A percentile compares a stretch with the other conserved stretches of the same genome.
These are phyloP conservation scores for Westerdykella sp. DNA, from an alignment of 2,329 filamentous ascomycete species.

Conservation along the genomic window DNA sequence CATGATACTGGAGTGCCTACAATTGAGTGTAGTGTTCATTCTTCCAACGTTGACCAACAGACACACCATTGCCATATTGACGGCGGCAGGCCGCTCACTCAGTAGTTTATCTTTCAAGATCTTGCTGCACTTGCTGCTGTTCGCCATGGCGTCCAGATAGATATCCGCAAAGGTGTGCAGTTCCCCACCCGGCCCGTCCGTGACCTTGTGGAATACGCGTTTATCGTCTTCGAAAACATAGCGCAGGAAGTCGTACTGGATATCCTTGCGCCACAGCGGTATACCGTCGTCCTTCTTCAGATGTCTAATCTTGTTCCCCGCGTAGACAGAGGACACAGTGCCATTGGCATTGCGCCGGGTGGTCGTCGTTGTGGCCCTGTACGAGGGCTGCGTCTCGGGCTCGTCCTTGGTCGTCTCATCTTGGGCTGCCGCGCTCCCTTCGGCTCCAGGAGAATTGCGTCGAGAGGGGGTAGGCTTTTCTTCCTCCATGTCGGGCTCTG, in stretches of 20 bases:
- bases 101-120: conserved; percentile 94
- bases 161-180: conserved; percentile 75
- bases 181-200: conserved; percentile 65
- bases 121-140: conserved; percentile 98
- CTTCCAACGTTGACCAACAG: conserved; percentile 92
- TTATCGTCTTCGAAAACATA: conserved; percentile 71
- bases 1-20: conserved; percentile 46
- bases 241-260: conserved; percentile 79
- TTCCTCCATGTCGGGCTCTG: conserved; percentile 29
- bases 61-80: conserved; percentile 99
- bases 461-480: conserved; percentile 22
- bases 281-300: conserved; percentile 86
- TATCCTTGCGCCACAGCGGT: conserved; percentile 79
- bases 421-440: conserved; percentile 26
- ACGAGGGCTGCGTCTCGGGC: conserved; percentile 26
- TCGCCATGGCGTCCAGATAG: conserved; percentile 97
- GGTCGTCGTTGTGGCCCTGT: conserved; percentile 46
- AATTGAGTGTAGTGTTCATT: conserved; percentile 99
- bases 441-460: conserved; percentile 25
- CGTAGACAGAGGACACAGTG: conserved; percentile 60
- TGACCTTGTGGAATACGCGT: conserved; percentile 83
- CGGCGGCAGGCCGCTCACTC: conserved; percentile 82
- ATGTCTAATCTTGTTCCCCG: conserved; percentile 72
- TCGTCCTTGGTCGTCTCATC: conserved; percentile 23
- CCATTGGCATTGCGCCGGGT: conserved; percentile 59